Evolutionary conservation across 176 grass and related monocot species (phyloP).

Genomic region (Musa acuminata): DNA sequence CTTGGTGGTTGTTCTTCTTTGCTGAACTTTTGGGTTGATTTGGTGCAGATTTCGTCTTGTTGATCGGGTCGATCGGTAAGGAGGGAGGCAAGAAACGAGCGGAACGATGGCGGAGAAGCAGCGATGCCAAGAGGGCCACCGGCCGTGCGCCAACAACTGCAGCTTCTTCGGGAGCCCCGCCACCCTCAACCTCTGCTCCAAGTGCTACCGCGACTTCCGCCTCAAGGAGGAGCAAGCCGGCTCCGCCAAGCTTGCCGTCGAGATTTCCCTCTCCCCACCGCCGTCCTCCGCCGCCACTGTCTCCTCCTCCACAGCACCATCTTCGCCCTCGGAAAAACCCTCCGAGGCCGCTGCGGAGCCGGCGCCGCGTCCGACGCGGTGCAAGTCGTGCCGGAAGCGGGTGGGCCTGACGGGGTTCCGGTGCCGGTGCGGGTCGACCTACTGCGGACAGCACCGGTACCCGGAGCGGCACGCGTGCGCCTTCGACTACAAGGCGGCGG

Average conservation of each 20-base stretch:
- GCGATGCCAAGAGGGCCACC: constrained; percentile 6
- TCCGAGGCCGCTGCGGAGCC: neutral
- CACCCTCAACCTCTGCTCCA: constrained; percentile 31
- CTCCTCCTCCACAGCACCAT: neutral
- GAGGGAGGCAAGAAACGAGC: neutral
- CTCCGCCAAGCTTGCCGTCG: constrained; percentile 9
- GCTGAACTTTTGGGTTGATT: neutral
- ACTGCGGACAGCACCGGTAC: constrained; percentile 34
- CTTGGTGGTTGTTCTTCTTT: neutral
- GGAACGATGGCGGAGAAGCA: neutral
- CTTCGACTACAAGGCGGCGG: constrained; percentile 33
- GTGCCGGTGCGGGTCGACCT: constrained; percentile 37
- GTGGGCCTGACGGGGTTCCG: constrained; percentile 39
- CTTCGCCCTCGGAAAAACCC: neutral
- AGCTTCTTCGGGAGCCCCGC: constrained; percentile 31
- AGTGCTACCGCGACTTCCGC: constrained; percentile 22
- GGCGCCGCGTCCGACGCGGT: constrained; percentile 19
- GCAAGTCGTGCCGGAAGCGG: constrained; percentile 33
- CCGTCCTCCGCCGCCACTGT: neutral
- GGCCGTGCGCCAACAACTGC: constrained; percentile 25
- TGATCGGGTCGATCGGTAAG: neutral
- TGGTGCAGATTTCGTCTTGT: neutral
- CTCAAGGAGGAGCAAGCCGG: neutral
- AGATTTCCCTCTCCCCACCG: neutral
- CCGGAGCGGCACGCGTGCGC: constrained; percentile 22